These are phyloP conservation scores for Acanthamoeba castellanii DNA, from an alignment of 208 protist species.

Conservation along the genomic window DNA sequence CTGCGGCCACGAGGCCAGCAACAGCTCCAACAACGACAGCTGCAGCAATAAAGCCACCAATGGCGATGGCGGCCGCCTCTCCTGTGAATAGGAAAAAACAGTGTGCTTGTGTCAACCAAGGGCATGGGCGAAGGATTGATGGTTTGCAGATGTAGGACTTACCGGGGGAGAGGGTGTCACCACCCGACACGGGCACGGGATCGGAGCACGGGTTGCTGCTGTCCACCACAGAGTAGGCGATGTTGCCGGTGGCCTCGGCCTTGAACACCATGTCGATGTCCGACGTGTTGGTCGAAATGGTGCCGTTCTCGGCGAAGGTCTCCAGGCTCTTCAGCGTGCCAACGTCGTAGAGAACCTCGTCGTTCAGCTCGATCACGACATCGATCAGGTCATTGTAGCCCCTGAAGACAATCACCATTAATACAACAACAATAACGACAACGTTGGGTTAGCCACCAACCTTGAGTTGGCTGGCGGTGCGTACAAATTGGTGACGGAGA, in stretches of 20 bases:
- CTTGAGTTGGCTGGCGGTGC: not conserved
- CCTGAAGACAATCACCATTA: not conserved
- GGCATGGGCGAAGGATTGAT: not conserved
- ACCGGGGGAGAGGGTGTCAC: not conserved
- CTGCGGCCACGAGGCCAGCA: not conserved
- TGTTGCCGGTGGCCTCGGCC: not conserved
- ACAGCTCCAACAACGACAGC: not conserved
- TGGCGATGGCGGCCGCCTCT: not conserved
- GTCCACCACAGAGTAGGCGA: not conserved
- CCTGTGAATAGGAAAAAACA: not conserved
- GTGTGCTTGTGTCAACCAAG: not conserved
- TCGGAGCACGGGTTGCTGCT: not conserved
- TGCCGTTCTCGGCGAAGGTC: not conserved
- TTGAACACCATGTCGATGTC: not conserved
- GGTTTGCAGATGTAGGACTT: not conserved
- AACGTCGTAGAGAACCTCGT: not conserved
- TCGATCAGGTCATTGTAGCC: not conserved
- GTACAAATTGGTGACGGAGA: slow-evolving; percentile 4
- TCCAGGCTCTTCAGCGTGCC: not conserved
- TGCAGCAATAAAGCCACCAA: not conserved
- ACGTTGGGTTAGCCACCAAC: not conserved
- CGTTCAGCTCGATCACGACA: not conserved
- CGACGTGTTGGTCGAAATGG: not conserved
- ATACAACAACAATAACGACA: not conserved
- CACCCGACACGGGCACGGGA: not conserved